phyloP scores from a whole-genome alignment of 106 monocot species.

The Platanthera zijinensis region DNA sequence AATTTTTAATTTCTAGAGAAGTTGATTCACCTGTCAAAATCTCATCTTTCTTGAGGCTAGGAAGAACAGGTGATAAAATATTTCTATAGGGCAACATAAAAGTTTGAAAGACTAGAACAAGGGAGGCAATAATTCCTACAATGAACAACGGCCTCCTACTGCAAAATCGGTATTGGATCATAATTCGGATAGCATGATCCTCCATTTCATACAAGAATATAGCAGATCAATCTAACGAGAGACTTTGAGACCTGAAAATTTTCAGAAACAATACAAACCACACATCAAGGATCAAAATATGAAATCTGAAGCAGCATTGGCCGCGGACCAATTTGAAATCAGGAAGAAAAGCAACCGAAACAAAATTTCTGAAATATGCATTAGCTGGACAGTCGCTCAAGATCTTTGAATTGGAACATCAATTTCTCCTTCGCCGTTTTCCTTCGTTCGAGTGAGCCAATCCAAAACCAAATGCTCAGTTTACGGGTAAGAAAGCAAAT shows the following conservation, averaged over 20 bases:
- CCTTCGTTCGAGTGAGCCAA: too few relatives aligned
- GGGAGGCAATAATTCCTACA: conserved; percentile 23
- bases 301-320: background rate
- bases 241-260: background rate
- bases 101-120: conserved; percentile 25
- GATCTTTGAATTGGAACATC: too few relatives aligned
- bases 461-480: too few relatives aligned
- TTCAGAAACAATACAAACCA: background rate
- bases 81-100: conserved; percentile 26
- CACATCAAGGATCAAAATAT: background rate
- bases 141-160: conserved; percentile 26
- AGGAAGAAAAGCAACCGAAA: background rate
- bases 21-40: background rate
- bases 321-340: background rate
- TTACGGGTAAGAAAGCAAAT: too few relatives aligned
- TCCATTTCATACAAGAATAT: conserved; percentile 3
- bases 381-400: too few relatives aligned
- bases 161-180: background rate
- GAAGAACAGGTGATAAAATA: conserved; percentile 13
- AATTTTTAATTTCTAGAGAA: background rate
- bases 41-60: background rate
- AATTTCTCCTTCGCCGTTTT: too few relatives aligned
- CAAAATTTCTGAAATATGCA: too few relatives aligned
- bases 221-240: background rate
- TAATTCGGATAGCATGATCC: background rate